phyloP scores from a whole-genome alignment of 1,139 yeast species.

The Entelexis sorbosivorans region DNA sequence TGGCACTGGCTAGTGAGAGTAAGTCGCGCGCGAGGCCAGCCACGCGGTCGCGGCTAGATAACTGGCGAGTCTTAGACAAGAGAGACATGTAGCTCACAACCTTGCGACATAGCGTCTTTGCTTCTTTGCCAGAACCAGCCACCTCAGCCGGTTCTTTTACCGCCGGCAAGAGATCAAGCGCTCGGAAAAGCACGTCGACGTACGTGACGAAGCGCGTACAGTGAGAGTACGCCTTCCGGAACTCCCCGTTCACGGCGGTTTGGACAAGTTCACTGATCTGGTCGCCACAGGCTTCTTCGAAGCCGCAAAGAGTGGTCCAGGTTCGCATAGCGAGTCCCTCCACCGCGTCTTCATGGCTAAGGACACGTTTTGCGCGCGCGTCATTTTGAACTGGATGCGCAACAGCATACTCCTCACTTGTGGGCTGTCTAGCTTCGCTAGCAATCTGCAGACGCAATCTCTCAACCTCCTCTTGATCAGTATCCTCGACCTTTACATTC shows the following conservation, averaged over 20 bases:
- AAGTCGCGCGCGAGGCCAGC: constrained; percentile 41
- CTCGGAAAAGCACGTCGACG: constrained; percentile 63
- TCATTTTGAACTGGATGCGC: constrained; percentile 7
- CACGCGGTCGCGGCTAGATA: constrained; percentile 16
- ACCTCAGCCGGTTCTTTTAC: constrained; percentile 9
- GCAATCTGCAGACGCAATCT: constrained; percentile 8
- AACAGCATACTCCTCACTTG: not conserved
- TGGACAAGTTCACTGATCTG: constrained; percentile 89
- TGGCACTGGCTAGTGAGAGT: constrained; percentile 73
- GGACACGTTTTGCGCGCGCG: constrained; percentile 39
- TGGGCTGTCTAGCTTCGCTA: not conserved
- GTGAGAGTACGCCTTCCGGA: constrained; percentile 55
- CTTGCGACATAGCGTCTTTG: constrained; percentile 61
- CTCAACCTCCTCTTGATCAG: constrained; percentile 9
- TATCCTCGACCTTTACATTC: constrained; percentile 64
- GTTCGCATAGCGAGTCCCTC: constrained; percentile 49
- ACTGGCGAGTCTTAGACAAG: constrained; percentile 30
- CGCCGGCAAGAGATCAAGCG: constrained; percentile 45
- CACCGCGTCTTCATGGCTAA: constrained; percentile 42
- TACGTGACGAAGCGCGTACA: constrained; percentile 66
- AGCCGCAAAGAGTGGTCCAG: constrained; percentile 81
- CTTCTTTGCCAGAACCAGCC: constrained; percentile 47
- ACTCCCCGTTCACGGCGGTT: constrained; percentile 67
- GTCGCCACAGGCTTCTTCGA: constrained; percentile 86
- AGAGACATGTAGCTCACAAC: constrained; percentile 36